phyloP scores from a whole-genome alignment of 495 filamentous ascomycete genomes.

The Xylaria venustula region DNA sequence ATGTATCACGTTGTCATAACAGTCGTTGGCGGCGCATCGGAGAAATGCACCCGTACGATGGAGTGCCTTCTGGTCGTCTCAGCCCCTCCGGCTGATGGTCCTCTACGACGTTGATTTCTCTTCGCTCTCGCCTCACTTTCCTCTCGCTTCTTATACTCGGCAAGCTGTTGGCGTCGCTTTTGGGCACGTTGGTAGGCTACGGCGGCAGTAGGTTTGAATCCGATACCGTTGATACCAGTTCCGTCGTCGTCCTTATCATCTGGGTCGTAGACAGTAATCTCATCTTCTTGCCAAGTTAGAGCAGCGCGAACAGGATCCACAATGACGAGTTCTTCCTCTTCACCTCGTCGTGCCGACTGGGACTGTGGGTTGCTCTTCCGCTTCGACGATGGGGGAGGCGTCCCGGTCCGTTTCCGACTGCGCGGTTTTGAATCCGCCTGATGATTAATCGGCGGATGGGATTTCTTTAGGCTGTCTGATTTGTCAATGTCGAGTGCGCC shows the following conservation, averaged over 20 bases:
- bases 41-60: conserved; percentile 27
- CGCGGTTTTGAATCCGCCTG: conserved; percentile 41
- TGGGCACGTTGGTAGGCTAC: conserved; percentile 74
- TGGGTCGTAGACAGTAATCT: conserved; percentile 80
- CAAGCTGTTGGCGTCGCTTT: conserved; percentile 76
- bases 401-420: conserved; percentile 39
- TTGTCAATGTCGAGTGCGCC: conserved; percentile 26
- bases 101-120: conserved; percentile 63
- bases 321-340: conserved; percentile 29
- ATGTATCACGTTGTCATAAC: conserved; percentile 23
- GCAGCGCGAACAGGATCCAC: conserved; percentile 52
- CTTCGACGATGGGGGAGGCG: conserved; percentile 36
- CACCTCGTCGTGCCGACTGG: background rate
- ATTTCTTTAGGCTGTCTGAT: conserved; percentile 23
- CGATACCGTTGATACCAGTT: conserved; percentile 84
- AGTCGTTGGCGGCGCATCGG: conserved; percentile 26
- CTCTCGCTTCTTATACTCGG: conserved; percentile 80
- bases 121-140: conserved; percentile 77
- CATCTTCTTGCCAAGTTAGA: conserved; percentile 78
- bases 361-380: conserved; percentile 18
- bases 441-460: conserved; percentile 40
- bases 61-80: conserved; percentile 26
- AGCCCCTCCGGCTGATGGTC: conserved; percentile 17
- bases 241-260: conserved; percentile 74
- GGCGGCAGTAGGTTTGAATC: conserved; percentile 83